phyloP scores from a whole-genome alignment of 495 filamentous ascomycete genomes.

The Cudoniella acicularis region DNA sequence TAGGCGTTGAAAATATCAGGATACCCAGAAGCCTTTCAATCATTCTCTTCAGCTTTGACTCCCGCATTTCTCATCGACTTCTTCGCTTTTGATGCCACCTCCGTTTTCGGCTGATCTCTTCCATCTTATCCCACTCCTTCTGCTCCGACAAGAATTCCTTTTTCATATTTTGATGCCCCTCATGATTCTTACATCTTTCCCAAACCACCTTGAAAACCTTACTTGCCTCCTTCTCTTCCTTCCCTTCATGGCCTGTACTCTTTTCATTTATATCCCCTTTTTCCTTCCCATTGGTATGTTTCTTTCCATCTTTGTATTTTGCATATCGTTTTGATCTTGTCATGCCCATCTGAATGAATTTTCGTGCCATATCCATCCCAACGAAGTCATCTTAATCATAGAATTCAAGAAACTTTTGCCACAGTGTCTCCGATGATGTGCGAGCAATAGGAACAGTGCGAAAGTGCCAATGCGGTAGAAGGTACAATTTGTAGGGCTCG shows the following conservation, averaged over 20 bases:
- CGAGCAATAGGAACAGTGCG: conserved; percentile 38
- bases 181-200: conserved; percentile 36
- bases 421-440: conserved; percentile 35
- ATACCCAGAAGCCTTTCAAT: background rate
- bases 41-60: background rate
- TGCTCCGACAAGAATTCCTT: conserved; percentile 15
- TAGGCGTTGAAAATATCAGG: background rate
- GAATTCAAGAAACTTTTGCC: conserved; percentile 37
- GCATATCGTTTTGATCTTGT: conserved; percentile 47
- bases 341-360: conserved; percentile 56
- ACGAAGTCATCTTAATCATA: conserved; percentile 43
- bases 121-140: conserved; percentile 12
- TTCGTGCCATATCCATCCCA: conserved; percentile 50
- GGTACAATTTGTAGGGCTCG: conserved; percentile 49
- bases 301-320: conserved; percentile 46
- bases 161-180: conserved; percentile 32
- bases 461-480: conserved; percentile 50
- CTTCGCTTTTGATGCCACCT: too few species aligned
- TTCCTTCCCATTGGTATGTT: conserved; percentile 26
- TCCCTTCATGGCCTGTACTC: conserved; percentile 24
- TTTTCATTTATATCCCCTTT: conserved; percentile 25
- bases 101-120: too few species aligned
- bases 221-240: conserved; percentile 28
- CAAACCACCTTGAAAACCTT: conserved; percentile 30
- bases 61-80: too few species aligned